Base-by-base conservation (phyloP, 495 filamentous ascomycete species). In the Daldinia concentrica region DNA sequence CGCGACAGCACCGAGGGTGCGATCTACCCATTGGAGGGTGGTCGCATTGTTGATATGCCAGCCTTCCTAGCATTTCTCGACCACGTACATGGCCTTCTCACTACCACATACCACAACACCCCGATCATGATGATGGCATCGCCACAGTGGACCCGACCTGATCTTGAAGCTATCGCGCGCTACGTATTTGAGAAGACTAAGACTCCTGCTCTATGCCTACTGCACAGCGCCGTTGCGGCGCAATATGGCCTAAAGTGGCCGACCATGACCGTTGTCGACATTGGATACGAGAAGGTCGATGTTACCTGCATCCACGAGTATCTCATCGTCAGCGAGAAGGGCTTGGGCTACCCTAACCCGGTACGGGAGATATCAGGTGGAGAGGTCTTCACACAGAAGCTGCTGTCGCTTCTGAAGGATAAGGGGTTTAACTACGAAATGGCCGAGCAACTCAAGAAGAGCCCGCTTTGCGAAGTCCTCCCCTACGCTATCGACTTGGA, bases 171-270 rank as follows among this genome's bases (percentile, higher is more conserved):
- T 11, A 86, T 98, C 39, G 90, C 94, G 4, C 92, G 93, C 63
- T 99, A 97, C 81, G 87, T 98, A 69, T 99, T 99, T 72, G 95
- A 98, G 79, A 94, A 94, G 80, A 97, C 97, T 78, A 97, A 95
- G 82, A 93, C 91, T 1, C 95, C 95, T 0, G 93, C 91, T 0
- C 91, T 99, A 58, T 92, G 88, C 59, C 79, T 98, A 41, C 90
- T 98, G 83, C 91, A 98, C 78, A 88, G 92, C 56, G 93, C 92
- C 0, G 78, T 95, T 17, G 93, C 95, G 7, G 88, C 91, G 0
- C 89, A 90, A 69, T 98, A 93, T 76, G 95, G 93, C 2, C 92
- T 93, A 61, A 93, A 93, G 48, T 86, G 88, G 66, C 78, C 86
- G 26, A 92, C 87, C 37, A 88, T 94, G 62, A 94, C 92, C 0